Conservation (phyloP, 2,329 filamentous ascomycete genomes). For the Alternaria triticimaculans region DNA sequence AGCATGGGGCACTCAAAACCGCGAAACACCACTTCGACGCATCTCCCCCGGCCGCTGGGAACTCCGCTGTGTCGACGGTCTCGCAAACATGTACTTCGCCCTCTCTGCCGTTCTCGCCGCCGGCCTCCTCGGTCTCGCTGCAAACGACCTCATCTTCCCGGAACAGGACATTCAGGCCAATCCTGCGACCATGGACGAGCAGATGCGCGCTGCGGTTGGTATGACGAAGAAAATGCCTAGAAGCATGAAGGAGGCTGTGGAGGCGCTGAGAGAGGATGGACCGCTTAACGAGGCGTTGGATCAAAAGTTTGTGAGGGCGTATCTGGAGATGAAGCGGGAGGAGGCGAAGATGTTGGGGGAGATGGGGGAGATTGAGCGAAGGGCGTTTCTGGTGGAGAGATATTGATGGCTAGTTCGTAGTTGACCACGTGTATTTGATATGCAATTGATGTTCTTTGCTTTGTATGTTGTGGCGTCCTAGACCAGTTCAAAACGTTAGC, state of each 20-base stretch:
- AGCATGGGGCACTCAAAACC: conserved; percentile 82
- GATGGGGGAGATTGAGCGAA: conserved; percentile 58
- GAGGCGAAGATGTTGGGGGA: conserved; percentile 61
- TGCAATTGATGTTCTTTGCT: neutral
- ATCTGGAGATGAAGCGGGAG: conserved; percentile 64
- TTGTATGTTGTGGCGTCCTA: neutral
- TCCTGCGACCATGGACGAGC: conserved; percentile 30
- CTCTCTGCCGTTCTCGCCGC: conserved; percentile 66
- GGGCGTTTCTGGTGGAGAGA: conserved; percentile 69
- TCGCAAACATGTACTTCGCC: conserved; percentile 79
- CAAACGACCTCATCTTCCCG: conserved; percentile 53
- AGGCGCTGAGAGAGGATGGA: conserved; percentile 57
- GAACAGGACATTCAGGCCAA: conserved; percentile 61
- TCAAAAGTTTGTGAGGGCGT: conserved; percentile 61
- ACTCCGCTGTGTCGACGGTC: conserved; percentile 76
- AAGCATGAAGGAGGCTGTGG: conserved; percentile 62
- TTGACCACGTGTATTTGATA: neutral
- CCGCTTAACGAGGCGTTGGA: conserved; percentile 58
- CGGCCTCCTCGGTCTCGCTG: conserved; percentile 63
- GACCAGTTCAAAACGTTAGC: neutral
- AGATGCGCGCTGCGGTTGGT: conserved; percentile 59
- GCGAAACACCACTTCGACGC: conserved; percentile 75
- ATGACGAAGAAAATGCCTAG: conserved; percentile 63
- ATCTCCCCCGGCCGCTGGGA: conserved; percentile 76
- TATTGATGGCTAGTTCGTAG: conserved; percentile 55